phyloP scores from a whole-genome alignment of 768 basidiomycete genomes.

The Glaciozyma antarctica region DNA sequence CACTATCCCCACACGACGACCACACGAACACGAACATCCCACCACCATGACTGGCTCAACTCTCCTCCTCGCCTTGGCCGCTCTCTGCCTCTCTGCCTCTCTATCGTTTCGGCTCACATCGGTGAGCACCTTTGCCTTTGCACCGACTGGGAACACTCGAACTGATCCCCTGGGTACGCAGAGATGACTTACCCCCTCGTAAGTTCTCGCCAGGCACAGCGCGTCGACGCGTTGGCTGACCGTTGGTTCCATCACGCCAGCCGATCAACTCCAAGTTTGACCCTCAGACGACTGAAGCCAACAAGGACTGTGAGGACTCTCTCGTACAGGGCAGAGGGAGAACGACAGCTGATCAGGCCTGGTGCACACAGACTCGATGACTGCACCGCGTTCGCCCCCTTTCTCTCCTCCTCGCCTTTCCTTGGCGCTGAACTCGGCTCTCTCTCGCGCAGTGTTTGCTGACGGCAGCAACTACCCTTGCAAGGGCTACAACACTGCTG shows the following conservation, averaged over 20 bases:
- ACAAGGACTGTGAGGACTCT: constrained; percentile 40
- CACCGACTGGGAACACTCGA: too few relatives aligned
- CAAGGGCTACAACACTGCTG: constrained; percentile 29
- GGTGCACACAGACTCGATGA: background rate
- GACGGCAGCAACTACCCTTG: constrained; percentile 40
- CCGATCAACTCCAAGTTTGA: constrained; percentile 32
- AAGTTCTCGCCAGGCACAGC: background rate
- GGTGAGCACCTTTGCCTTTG: background rate
- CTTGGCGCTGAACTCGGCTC: too few relatives aligned
- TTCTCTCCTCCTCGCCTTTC: too few relatives aligned
- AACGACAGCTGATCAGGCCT: background rate
- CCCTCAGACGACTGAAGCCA: constrained; percentile 31
- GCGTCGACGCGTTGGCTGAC: background rate
- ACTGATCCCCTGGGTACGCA: too few relatives aligned
- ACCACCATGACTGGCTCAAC: background rate
- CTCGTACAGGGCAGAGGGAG: constrained; percentile 29
- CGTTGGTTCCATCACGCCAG: background rate
- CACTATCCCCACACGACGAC: too few relatives aligned
- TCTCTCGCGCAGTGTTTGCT: constrained; percentile 8
- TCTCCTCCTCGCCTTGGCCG: background rate
- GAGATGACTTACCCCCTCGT: background rate
- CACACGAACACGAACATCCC: too few relatives aligned
- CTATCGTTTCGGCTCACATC: background rate
- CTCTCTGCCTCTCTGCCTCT: background rate
- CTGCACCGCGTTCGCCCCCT: too few relatives aligned